Conservation (phyloP, 1,284 basidiomycete genomes). For the Malassezia pachydermatis region DNA sequence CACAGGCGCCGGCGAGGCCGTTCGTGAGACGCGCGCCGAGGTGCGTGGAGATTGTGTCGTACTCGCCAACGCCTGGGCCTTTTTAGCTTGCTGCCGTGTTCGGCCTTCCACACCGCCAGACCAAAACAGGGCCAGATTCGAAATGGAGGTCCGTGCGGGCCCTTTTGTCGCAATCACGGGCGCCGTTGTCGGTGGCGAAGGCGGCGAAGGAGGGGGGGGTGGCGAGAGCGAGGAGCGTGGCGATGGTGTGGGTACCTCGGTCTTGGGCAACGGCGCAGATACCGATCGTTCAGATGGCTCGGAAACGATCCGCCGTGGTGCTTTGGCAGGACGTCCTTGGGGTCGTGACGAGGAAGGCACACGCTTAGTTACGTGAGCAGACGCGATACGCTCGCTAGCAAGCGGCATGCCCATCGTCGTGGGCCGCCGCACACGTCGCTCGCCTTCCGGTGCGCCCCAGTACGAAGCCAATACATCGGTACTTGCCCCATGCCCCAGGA, state of each 20-base stretch:
- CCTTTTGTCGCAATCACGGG: conserved; percentile 37
- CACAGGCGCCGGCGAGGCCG: neutral
- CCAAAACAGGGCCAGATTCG: conserved; percentile 45
- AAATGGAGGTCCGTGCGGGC: conserved; percentile 40
- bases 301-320: too few species aligned
- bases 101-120: conserved; percentile 38
- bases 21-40: neutral
- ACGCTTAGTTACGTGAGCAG: neutral
- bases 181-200: too few species aligned
- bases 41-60: too few species aligned
- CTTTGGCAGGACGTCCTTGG: too few species aligned
- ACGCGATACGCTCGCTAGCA: conserved; percentile 5
- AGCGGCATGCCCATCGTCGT: neutral
- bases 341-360: neutral
- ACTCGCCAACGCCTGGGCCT: neutral
- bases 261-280: neutral
- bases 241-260: neutral
- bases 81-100: conserved; percentile 30
- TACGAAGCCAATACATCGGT: conserved; percentile 42
- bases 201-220: too few species aligned
- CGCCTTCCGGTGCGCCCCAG: conserved; percentile 43
- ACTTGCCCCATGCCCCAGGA: conserved; percentile 43
- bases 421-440: conserved; percentile 23
- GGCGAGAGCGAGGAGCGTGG: neutral
- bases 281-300: neutral